Conservation (phyloP, 805 yeast species). For the Yarrowia bubula region DNA sequence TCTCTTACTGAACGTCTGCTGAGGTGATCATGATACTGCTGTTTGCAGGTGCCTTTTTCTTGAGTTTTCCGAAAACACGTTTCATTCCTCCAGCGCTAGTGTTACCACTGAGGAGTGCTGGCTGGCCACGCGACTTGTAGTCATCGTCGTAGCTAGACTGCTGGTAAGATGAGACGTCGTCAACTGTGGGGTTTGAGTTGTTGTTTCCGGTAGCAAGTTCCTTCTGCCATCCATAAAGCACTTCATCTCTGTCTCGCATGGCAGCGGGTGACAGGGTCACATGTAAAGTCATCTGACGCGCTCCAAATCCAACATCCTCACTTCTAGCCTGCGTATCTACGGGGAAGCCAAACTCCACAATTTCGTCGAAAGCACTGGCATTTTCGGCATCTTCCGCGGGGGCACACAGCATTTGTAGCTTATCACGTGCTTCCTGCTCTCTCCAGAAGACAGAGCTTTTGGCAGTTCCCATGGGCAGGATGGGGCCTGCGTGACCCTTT, state of each 20-base stretch:
- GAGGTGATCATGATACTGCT: constrained; percentile 26
- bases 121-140: neutral
- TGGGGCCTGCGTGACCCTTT: neutral
- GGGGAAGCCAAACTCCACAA: constrained; percentile 36
- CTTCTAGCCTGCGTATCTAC: constrained; percentile 4
- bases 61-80: constrained; percentile 23
- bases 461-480: constrained; percentile 17
- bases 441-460: constrained; percentile 10
- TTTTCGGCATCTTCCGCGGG: neutral
- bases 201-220: constrained; percentile 27
- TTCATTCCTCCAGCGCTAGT: constrained; percentile 11
- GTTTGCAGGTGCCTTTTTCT: constrained; percentile 21
- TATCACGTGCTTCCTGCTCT: constrained; percentile 7
- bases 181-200: constrained; percentile 19
- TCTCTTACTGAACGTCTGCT: constrained; percentile 4
- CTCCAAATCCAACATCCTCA: constrained; percentile 19
- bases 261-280: constrained; percentile 35
- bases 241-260: constrained; percentile 36
- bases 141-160: neutral
- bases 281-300: constrained; percentile 35
- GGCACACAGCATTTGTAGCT: constrained; percentile 16
- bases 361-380: constrained; percentile 31
- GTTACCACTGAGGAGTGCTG: neutral
- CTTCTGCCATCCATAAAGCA: constrained; percentile 36
- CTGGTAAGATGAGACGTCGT: constrained; percentile 2